Percentiles rank a stretch among this genome's conserved stretches.
Conservation (phyloP, 306 rosid genomes). For the Phaseolus lunatus region DNA sequence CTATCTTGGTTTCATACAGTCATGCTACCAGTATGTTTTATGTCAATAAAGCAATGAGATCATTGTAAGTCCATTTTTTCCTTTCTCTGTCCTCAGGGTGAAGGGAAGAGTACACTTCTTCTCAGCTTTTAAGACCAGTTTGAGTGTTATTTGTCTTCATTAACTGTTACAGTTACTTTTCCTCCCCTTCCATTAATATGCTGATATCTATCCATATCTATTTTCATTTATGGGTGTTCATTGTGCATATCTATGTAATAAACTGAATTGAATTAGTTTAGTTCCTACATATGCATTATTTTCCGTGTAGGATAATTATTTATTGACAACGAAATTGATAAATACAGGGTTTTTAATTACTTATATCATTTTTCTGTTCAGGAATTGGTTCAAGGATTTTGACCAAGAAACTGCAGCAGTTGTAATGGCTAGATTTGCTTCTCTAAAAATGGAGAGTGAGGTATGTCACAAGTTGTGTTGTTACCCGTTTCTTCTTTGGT, state of each 20-base stretch:
- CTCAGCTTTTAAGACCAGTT: conserved; percentile 56
- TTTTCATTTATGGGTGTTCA: conserved; percentile 16
- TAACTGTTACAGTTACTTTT: conserved; percentile 8
- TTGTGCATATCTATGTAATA: conserved; percentile 23
- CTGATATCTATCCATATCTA: conserved; percentile 30
- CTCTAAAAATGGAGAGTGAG: conserved; percentile 96
- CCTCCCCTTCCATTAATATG: background rate
- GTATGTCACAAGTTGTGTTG: conserved; percentile 51
- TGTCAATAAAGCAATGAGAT: conserved; percentile 59
- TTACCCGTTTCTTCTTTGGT: conserved; percentile 26
- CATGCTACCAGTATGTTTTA: conserved; percentile 38
- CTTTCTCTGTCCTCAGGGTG: conserved; percentile 57
- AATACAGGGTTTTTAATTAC: conserved; percentile 16
- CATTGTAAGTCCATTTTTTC: conserved; percentile 60
- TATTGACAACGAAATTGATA: conserved; percentile 30
- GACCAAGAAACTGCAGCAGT: conserved; percentile 99
- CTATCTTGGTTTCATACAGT: conserved; percentile 36
- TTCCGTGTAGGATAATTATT: background rate
- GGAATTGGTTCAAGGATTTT: conserved; percentile 97
- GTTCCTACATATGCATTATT: conserved; percentile 22
- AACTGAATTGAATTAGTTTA: conserved; percentile 16
- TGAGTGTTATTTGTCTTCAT: conserved; percentile 18
- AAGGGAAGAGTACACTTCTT: conserved; percentile 60
- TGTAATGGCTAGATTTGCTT: conserved; percentile 87
- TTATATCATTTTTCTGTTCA: conserved; percentile 44